A percentile compares a stretch with the other conserved stretches of the same genome.
phyloP scores from a whole-genome alignment of 495 filamentous ascomycete genomes.

The Penicillium manginii region DNA sequence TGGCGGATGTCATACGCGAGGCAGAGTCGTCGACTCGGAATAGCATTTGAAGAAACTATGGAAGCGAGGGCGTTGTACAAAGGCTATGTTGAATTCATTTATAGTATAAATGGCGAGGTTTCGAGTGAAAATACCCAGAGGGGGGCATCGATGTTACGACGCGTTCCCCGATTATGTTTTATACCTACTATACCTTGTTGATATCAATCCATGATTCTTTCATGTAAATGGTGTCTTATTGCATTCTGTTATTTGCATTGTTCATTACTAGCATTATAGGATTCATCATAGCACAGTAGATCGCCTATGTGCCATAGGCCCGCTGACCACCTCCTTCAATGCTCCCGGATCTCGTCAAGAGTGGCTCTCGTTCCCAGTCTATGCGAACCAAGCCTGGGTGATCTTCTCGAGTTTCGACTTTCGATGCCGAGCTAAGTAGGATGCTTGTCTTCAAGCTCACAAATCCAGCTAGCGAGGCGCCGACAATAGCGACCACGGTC shows the following conservation, averaged over 20 bases:
- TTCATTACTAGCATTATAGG: too few relatives aligned
- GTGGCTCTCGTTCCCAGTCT: slow-evolving; percentile 7
- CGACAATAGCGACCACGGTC: slow-evolving; percentile 60
- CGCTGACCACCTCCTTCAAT: neutral
- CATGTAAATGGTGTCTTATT: too few relatives aligned
- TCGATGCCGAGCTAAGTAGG: neutral
- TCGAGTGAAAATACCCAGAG: neutral
- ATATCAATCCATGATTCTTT: too few relatives aligned
- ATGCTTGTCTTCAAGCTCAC: slow-evolving; percentile 48
- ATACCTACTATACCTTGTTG: neutral
- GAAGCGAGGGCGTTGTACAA: neutral
- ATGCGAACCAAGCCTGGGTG: neutral
- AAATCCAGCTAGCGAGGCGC: slow-evolving; percentile 60
- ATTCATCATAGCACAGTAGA: neutral
- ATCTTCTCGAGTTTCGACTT: neutral
- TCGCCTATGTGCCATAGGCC: neutral
- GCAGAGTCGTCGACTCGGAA: neutral
- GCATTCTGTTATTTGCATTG: too few relatives aligned
- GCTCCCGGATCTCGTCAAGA: neutral
- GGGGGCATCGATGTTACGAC: neutral
- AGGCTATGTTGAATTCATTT: neutral
- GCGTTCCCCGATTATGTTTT: neutral
- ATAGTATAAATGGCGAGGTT: neutral
- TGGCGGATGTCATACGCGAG: neutral
- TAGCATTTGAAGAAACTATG: neutral